Evolutionary conservation across 495 filamentous ascomycete genomes (phyloP).

Genomic region (Penicillium simplicissimum): DNA sequence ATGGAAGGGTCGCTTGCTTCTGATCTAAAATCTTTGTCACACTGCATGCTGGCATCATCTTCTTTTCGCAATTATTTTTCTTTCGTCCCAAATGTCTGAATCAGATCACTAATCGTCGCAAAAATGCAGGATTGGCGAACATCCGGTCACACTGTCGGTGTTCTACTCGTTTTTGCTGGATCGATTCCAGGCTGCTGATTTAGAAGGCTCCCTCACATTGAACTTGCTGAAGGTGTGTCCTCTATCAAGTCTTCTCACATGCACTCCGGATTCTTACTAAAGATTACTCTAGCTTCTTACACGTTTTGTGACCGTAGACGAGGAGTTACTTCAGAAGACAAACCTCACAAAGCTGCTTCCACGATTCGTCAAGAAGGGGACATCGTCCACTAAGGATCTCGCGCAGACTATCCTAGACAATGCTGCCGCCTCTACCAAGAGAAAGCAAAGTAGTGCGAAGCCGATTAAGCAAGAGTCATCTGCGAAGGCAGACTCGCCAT

Average conservation of each 20-base stretch:
- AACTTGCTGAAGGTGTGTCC: slow-evolving; percentile 60
- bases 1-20: background rate
- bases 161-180: slow-evolving; percentile 66
- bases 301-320: slow-evolving; percentile 62
- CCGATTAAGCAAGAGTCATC: slow-evolving; percentile 39
- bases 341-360: slow-evolving; percentile 66
- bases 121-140: slow-evolving; percentile 54
- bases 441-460: slow-evolving; percentile 45
- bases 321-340: slow-evolving; percentile 60
- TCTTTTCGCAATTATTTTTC: background rate
- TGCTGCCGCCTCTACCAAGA: slow-evolving; percentile 54
- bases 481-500: slow-evolving; percentile 24
- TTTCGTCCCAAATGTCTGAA: slow-evolving; percentile 1
- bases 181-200: slow-evolving; percentile 65
- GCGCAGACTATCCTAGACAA: slow-evolving; percentile 59
- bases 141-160: slow-evolving; percentile 54
- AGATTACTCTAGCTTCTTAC: slow-evolving; percentile 53
- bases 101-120: slow-evolving; percentile 32
- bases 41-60: background rate
- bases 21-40: background rate
- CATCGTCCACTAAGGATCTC: slow-evolving; percentile 57
- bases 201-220: slow-evolving; percentile 60
- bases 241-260: background rate
- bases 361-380: slow-evolving; percentile 66
- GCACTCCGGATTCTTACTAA: slow-evolving; percentile 14